Evolutionary conservation across 345 rosid species (phyloP), one percentile per base, ranked within the genome.

Genomic region (Lumnitzera littorea): DNA sequence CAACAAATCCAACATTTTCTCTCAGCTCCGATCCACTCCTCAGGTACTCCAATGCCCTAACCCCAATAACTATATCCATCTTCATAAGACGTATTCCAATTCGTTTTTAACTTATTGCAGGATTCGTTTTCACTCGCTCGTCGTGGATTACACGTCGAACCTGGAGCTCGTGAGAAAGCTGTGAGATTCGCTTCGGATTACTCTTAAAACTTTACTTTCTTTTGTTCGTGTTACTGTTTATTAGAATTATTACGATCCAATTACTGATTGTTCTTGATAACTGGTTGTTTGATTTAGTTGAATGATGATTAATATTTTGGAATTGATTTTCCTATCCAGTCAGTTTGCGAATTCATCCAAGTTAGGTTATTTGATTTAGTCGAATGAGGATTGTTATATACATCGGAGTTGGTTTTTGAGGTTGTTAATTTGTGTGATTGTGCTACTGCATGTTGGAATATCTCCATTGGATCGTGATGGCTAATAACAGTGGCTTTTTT

Each of bases 101-200:
- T 11, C 24, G 15, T 23, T 24, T 4, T 6, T 9, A 2, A 53
- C 29, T 31, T 53, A 58, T 73, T 73, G 55, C 53, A 72, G 60
- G 82, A 60, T 60, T 71, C 76, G 2, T 36, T 81, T 24, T 68
- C 80, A 48, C 65, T 73, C 27, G 27, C 80, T n/a, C 83, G 80
- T 48, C 95, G 99, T 4, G 87, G 85, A 13, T 72, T 77, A 60
- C 97, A 90, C 62, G 85, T 88, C 46, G 90, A 84, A 51, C 84
- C 74, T 0, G 99, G 97, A 17, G 73, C 86, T 68, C 95, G 99
- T 15, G 99, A 90, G 78, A 80, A 86, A 86, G 89, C 96, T 75
- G 99, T 94, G 65, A 79, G 95, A 62, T 25, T 64, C 47, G 24
- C 9, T 1, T 54, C 48, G 43, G 43, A 36, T 36, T 5, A 48